Evolutionary conservation across 768 basidiomycete species (phyloP).

Genomic region (Lactarius sp.): DNA sequence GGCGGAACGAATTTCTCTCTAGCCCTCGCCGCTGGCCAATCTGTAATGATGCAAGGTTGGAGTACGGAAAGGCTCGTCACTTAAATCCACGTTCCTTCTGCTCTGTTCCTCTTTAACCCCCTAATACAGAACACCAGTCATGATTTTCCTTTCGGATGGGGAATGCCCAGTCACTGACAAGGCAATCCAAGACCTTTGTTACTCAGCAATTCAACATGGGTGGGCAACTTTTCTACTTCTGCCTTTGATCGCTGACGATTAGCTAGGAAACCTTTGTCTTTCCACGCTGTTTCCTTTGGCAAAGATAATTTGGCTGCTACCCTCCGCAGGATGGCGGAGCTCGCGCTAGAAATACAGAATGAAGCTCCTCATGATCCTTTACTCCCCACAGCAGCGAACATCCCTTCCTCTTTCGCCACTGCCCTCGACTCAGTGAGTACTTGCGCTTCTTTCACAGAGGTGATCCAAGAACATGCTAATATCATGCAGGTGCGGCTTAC

Average conservation of each 20-base stretch:
- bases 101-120: background rate
- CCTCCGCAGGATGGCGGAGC: no score
- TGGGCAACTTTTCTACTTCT: constrained; percentile 22
- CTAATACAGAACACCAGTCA: constrained; percentile 35
- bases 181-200: constrained; percentile 39
- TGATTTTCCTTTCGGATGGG: no score
- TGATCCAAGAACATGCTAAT: no score
- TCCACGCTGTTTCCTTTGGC: constrained; percentile 51
- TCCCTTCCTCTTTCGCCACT: no score
- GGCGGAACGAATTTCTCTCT: constrained; percentile 43
- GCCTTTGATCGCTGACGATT: background rate
- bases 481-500: no score
- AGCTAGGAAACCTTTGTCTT: constrained; percentile 14
- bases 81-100: background rate
- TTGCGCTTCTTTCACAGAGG: no score
- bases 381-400: background rate
- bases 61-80: constrained; percentile 42
- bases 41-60: constrained; percentile 44
- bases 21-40: constrained; percentile 38
- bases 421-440: no score
- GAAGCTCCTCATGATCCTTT: constrained; percentile 38
- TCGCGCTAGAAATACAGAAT: background rate
- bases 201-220: constrained; percentile 42
- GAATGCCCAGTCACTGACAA: no score
- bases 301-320: no score